Evolutionary conservation across 306 rosid genomes (phyloP).

Genomic region (Potentilla sterilis): DNA sequence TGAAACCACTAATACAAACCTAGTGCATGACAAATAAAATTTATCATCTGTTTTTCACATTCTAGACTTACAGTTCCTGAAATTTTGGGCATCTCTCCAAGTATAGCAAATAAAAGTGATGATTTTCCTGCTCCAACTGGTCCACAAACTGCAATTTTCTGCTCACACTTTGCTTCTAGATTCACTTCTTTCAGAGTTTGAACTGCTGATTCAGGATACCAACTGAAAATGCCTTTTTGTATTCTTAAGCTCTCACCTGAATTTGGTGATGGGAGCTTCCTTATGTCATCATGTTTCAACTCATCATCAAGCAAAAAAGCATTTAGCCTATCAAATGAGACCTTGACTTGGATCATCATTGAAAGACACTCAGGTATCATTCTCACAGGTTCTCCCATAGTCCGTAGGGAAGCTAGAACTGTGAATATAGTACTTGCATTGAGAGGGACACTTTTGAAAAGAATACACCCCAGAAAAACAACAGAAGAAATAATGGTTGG

Average conservation of each 20-base stretch:
- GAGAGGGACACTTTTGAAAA: constrained; percentile 55
- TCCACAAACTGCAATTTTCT: constrained; percentile 74
- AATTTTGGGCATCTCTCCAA: constrained; percentile 68
- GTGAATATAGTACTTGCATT: constrained; percentile 80
- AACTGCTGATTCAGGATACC: constrained; percentile 50
- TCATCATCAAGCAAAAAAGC: constrained; percentile 63
- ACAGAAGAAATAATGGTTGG: constrained; percentile 62
- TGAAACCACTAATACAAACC: background rate
- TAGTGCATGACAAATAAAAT: constrained; percentile 8
- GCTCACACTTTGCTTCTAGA: constrained; percentile 47
- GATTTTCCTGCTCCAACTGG: constrained; percentile 88
- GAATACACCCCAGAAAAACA: constrained; percentile 50
- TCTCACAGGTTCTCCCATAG: constrained; percentile 64
- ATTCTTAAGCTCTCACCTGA: constrained; percentile 40
- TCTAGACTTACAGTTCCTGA: constrained; percentile 63
- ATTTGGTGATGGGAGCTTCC: constrained; percentile 13
- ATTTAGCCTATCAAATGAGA: constrained; percentile 65
- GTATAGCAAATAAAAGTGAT: constrained; percentile 61
- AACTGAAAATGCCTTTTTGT: constrained; percentile 51
- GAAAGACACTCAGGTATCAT: constrained; percentile 81
- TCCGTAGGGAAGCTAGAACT: constrained; percentile 58
- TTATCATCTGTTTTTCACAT: background rate
- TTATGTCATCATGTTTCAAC: constrained; percentile 28
- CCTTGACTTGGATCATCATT: constrained; percentile 63
- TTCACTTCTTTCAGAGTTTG: constrained; percentile 49